Evolutionary conservation across 306 rosid species (phyloP).

Genomic region (Vigna mungo): DNA sequence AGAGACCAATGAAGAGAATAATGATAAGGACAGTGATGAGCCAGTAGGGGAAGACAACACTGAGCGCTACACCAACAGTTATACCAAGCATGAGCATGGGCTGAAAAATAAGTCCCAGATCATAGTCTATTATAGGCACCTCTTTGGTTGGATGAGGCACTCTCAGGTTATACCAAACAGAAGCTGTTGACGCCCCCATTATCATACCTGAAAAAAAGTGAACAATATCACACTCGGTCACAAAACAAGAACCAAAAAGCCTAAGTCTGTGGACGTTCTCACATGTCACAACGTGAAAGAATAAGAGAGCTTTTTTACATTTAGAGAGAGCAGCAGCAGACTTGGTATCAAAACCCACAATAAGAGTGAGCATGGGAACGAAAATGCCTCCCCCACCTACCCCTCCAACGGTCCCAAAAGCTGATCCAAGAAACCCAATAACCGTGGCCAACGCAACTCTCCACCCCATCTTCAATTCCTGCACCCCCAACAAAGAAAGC

Average conservation of each 20-base stretch:
- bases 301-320: slow-evolving; percentile 42
- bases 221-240: slow-evolving; percentile 11
- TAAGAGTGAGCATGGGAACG: slow-evolving; percentile 85
- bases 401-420: slow-evolving; percentile 92
- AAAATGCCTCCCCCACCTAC: slow-evolving; percentile 94
- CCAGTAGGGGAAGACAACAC: slow-evolving; percentile 96
- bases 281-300: not conserved
- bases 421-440: slow-evolving; percentile 86
- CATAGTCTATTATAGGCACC: slow-evolving; percentile 85
- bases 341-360: slow-evolving; percentile 83
- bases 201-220: slow-evolving; percentile 70
- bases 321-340: slow-evolving; percentile 91
- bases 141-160: slow-evolving; percentile 89
- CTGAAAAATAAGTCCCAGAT: slow-evolving; percentile 84
- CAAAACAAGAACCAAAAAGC: not conserved
- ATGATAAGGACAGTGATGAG: slow-evolving; percentile 90
- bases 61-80: slow-evolving; percentile 84
- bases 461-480: slow-evolving; percentile 72
- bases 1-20: slow-evolving; percentile 80
- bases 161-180: slow-evolving; percentile 88
- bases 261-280: not conserved
- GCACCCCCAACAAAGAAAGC: slow-evolving; percentile 38
- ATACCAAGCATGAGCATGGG: slow-evolving; percentile 98
- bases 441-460: slow-evolving; percentile 65
- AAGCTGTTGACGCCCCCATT: slow-evolving; percentile 89